Base-by-base conservation (phyloP, 2,329 filamentous ascomycete genomes). In the Colletotrichum destructivum region DNA sequence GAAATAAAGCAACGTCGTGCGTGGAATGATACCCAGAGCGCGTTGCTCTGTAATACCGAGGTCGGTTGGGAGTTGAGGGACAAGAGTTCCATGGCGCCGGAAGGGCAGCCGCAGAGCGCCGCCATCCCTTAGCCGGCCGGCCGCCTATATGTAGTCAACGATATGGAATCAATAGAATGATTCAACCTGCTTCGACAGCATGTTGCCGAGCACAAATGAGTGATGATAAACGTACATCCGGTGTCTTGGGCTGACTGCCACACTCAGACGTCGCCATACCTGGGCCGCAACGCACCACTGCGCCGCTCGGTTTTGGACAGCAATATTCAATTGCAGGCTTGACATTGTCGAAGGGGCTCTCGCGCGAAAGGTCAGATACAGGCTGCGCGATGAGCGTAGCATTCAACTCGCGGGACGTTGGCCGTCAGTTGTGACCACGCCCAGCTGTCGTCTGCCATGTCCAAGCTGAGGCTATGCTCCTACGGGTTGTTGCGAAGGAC, bases 1-100 rank as follows among this genome's bases (percentile, higher is more conserved):
- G 81, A 72, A 71, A 69, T 69, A 44, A 71, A 44, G 31, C 38
- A 44, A 21, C 12, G 16, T 15, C 23, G 31, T 31, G 7, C 38
- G 18, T n/a, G 4, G 23, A 40, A 52, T 71, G 64, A 71, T 71
- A 71, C 65, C 69, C 61, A 54, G 16, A 60, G 52, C n/a, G 38
- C 18, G 52, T 31, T 26, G 46, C 52, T 46, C 35, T 65, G 35
- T 59, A 65, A 40, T 52, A 40, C 21, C 21, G 44, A 13, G 21
- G n/a, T 13, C 4, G 4, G 26, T 15, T n/a, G n/a, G 21, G 16
- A 15, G 42, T 44, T 62, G 13, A 15, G 47, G 46, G 47, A 21
- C 11, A 11, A 13, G 18, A 15, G n/a, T 52, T 18, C 15, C 60
- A 62, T 54, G 13, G 46, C n/a, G 31, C 13, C 35, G n/a, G 9